Evolutionary conservation across 495 filamentous ascomycete genomes (phyloP).

Genomic region (Penicillium roqueforti): DNA sequence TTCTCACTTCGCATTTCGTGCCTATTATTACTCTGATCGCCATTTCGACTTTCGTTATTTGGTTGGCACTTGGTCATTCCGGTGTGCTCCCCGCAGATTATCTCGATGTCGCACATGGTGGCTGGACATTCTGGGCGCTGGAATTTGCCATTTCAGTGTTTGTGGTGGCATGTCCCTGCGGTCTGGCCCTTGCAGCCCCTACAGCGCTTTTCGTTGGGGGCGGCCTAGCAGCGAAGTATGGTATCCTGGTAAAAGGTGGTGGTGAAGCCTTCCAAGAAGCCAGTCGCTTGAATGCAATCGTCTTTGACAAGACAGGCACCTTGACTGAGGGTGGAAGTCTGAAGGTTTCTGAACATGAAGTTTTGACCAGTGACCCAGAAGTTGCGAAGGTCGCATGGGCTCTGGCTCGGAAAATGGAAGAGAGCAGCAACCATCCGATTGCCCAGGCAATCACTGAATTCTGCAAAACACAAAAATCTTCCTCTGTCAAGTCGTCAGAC

Average conservation of each 20-base stretch:
- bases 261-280: slow-evolving; percentile 96
- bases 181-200: slow-evolving; percentile 85
- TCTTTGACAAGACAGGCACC: slow-evolving; percentile 97
- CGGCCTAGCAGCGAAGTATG: slow-evolving; percentile 80
- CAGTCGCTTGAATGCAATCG: slow-evolving; percentile 75
- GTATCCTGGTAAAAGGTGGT: slow-evolving; percentile 91
- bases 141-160: slow-evolving; percentile 94
- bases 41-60: slow-evolving; percentile 76
- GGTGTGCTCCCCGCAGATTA: slow-evolving; percentile 64
- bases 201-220: slow-evolving; percentile 91
- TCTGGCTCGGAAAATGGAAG: slow-evolving; percentile 65
- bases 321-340: slow-evolving; percentile 82
- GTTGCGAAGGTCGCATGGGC: slow-evolving; percentile 41
- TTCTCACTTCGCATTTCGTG: slow-evolving; percentile 84
- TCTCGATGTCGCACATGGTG: slow-evolving; percentile 60
- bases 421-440: slow-evolving; percentile 81
- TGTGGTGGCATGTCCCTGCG: slow-evolving; percentile 92
- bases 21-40: slow-evolving; percentile 78
- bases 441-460: slow-evolving; percentile 74
- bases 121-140: slow-evolving; percentile 83
- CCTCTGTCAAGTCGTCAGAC: slow-evolving; percentile 37
- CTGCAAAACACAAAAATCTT: slow-evolving; percentile 46
- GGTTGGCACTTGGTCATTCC: slow-evolving; percentile 71
- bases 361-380: slow-evolving; percentile 42
- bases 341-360: slow-evolving; percentile 66